phyloP scores from a whole-genome alignment of 208 protist genomes.

The Hexamita inflata region DNA sequence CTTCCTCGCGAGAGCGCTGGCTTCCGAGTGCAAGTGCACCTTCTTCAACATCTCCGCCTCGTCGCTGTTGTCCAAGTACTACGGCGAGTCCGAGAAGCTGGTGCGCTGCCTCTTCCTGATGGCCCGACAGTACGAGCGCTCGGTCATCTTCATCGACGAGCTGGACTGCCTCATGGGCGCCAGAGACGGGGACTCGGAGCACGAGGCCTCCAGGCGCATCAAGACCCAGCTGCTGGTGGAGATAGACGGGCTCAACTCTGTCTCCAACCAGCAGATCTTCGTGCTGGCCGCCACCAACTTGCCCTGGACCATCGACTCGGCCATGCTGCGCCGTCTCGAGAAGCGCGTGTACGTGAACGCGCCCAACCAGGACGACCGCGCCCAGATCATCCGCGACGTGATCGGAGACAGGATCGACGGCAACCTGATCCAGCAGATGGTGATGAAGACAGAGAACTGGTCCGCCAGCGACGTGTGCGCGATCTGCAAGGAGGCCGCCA shows the following conservation, averaged over 20 bases:
- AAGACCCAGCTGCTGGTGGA: slow-evolving; percentile 5
- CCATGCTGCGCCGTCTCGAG: slow-evolving; percentile 21
- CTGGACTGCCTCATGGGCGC: neutral
- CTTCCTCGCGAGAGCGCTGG: neutral
- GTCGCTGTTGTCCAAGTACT: slow-evolving; percentile 2
- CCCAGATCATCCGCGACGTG: neutral
- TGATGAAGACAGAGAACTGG: slow-evolving; percentile 50
- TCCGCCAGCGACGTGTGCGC: slow-evolving; percentile 70
- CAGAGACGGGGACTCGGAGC: neutral
- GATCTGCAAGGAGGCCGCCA: slow-evolving; percentile 81
- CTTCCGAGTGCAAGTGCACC: neutral
- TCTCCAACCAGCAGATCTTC: neutral
- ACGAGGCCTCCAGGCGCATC: neutral
- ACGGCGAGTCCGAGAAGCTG: slow-evolving; percentile 24
- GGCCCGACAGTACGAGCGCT: slow-evolving; percentile 8
- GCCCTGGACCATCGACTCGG: slow-evolving; percentile 5
- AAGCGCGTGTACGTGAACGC: neutral
- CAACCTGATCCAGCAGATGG: neutral
- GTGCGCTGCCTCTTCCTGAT: slow-evolving; percentile 23
- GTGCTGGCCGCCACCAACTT: slow-evolving; percentile 21
- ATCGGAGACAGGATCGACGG: neutral
- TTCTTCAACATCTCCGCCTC: slow-evolving; percentile 12
- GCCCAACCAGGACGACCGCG: neutral
- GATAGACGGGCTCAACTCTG: slow-evolving; percentile 3
- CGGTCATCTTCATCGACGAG: slow-evolving; percentile 25